Conservation (phyloP, 2,329 filamentous ascomycete genomes). For the Calonectria honghensis region DNA sequence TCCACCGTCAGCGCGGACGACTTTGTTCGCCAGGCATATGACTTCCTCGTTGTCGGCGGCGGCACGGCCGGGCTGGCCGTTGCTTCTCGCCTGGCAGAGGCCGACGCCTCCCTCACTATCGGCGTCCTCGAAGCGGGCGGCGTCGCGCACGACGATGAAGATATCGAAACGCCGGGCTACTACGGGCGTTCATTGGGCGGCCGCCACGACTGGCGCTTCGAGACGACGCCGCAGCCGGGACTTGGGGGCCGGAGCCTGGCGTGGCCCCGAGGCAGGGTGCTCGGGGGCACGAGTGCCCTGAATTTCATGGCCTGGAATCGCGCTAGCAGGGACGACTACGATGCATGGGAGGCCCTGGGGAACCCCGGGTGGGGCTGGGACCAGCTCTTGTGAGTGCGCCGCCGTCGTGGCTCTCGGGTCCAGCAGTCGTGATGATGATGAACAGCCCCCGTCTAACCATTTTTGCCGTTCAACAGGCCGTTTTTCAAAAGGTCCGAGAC, state of each 20-base stretch:
- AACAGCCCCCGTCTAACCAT: constrained; percentile 30
- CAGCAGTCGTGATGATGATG: background rate
- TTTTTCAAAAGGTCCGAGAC: constrained; percentile 71
- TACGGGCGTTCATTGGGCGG: constrained; percentile 61
- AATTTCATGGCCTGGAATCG: constrained; percentile 75
- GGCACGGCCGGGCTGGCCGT: constrained; percentile 73
- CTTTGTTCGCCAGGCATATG: constrained; percentile 54
- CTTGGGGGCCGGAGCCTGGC: constrained; percentile 62
- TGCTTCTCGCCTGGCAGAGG: constrained; percentile 67
- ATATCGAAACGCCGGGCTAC: constrained; percentile 63
- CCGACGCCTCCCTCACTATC: constrained; percentile 55
- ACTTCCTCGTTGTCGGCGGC: constrained; percentile 70
- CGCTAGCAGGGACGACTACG: constrained; percentile 68
- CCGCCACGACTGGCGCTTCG: constrained; percentile 64
- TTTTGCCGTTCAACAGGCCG: constrained; percentile 57
- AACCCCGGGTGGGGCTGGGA: constrained; percentile 77
- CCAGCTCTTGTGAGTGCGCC: constrained; percentile 56
- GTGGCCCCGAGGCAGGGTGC: constrained; percentile 68
- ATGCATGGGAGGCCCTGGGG: constrained; percentile 75
- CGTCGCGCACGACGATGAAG: constrained; percentile 54
- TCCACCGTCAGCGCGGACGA: constrained; percentile 41
- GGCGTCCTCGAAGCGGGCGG: constrained; percentile 59
- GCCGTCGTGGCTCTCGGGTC: background rate
- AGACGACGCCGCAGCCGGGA: constrained; percentile 62
- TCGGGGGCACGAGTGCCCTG: constrained; percentile 78